Evolutionary conservation across 805 yeast genomes (phyloP).

Genomic region (Wickerhamiella dianesei): DNA sequence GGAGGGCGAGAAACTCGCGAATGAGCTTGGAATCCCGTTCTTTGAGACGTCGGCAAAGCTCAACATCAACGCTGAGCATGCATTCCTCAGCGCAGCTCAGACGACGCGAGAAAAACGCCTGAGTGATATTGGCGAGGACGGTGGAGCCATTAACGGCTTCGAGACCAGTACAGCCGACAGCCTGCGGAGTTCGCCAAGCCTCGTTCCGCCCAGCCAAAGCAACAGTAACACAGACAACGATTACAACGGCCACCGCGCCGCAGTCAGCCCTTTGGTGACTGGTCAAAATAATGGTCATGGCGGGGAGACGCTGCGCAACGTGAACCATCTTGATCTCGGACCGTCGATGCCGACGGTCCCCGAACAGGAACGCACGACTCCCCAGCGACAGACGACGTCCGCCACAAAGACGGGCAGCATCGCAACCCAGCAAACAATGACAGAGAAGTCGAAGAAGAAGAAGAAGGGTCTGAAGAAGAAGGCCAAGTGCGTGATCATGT

Average conservation of each 20-base stretch:
- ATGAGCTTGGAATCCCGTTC: constrained; percentile 49
- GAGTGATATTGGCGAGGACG: constrained; percentile 60
- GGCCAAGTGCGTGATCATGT: constrained; percentile 12
- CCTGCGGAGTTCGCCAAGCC: not conserved
- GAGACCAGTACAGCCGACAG: not conserved
- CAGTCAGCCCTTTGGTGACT: no score
- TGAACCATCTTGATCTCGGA: not conserved
- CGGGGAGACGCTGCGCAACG: not conserved
- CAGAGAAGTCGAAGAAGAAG: not conserved
- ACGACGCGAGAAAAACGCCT: constrained; percentile 59
- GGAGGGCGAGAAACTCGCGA: constrained; percentile 72
- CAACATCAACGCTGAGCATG: constrained; percentile 75
- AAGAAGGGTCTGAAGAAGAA: constrained; percentile 3
- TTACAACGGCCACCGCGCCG: no score
- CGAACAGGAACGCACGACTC: not conserved
- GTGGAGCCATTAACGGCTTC: constrained; percentile 21
- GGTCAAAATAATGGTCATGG: not conserved
- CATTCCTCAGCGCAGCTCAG: constrained; percentile 52
- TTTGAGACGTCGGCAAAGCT: constrained; percentile 92
- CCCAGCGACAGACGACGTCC: not conserved
- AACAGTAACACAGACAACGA: not conserved
- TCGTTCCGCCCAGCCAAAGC: not conserved
- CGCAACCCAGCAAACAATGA: not conserved
- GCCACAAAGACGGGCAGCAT: not conserved
- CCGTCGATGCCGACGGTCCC: not conserved